Conservation (phyloP, 352 stramenopile genomes). For the Chrysophaeum taylorii region DNA sequence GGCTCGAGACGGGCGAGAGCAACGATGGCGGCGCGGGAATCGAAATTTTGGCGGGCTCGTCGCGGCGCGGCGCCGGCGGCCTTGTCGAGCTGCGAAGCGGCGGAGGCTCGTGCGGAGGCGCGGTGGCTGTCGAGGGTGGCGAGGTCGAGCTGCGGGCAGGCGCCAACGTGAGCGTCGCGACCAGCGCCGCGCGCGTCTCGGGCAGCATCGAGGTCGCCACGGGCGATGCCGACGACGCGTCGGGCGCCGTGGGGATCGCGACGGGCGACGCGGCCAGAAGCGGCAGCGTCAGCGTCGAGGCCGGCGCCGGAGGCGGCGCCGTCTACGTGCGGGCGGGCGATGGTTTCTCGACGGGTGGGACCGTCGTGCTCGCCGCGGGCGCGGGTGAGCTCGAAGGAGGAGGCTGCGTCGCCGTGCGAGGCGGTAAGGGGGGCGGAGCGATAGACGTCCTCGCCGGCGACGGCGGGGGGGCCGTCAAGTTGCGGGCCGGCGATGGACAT, state of each 20-base stretch:
- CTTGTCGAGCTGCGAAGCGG: constrained; percentile 27
- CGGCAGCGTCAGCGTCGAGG: neutral
- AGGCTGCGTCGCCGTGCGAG: too few relatives aligned
- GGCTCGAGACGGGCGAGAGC: neutral
- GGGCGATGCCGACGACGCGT: neutral
- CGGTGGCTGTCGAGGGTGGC: neutral
- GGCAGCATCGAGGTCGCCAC: constrained; percentile 20
- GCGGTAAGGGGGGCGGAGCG: too few relatives aligned
- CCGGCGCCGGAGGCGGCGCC: constrained; percentile 32
- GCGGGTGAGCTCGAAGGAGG: too few relatives aligned
- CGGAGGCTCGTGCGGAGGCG: too few relatives aligned
- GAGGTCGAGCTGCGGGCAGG: neutral
- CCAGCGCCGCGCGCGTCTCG: constrained; percentile 44
- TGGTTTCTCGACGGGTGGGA: constrained; percentile 46
- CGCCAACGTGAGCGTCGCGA: constrained; percentile 45
- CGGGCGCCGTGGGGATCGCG: neutral
- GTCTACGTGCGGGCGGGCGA: constrained; percentile 48
- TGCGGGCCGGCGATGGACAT: too few relatives aligned
- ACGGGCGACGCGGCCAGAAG: neutral
- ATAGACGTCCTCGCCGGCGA: too few relatives aligned
- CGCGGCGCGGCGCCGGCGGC: constrained; percentile 27
- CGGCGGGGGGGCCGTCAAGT: too few relatives aligned
- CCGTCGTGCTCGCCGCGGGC: constrained; percentile 47
- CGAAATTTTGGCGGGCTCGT: constrained; percentile 11
- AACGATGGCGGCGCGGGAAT: constrained; percentile 1